These are phyloP conservation scores for Micractinium sp. DNA, from an alignment of 139 green algal species.

Conservation along the genomic window DNA sequence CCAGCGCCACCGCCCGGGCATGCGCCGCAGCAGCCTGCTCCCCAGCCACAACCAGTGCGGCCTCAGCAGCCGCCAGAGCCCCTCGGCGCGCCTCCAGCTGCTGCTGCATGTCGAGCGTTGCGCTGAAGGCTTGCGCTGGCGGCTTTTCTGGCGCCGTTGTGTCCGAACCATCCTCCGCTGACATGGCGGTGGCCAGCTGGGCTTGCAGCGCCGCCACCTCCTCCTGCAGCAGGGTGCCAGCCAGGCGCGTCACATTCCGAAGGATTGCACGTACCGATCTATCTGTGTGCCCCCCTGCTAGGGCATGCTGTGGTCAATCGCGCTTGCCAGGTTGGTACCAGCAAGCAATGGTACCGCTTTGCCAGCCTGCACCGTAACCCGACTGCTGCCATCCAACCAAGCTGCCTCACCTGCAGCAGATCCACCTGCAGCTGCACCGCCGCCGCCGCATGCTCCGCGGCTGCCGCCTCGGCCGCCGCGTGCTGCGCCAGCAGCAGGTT, in stretches of 20 bases:
- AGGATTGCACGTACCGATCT: too few relatives aligned
- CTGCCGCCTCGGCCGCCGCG: not conserved
- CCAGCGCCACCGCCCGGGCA: not conserved
- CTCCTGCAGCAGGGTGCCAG: not conserved
- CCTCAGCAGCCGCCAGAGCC: not conserved
- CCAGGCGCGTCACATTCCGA: too few relatives aligned
- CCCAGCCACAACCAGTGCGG: not conserved
- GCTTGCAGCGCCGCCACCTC: not conserved
- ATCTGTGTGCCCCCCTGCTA: too few relatives aligned
- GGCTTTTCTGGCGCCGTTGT: not conserved
- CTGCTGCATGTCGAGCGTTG: not conserved
- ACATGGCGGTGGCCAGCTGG: not conserved
- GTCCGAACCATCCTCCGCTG: not conserved
- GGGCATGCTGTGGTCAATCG: too few relatives aligned
- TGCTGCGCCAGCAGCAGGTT: not conserved
- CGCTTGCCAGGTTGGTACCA: too few relatives aligned
- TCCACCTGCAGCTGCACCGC: conserved; percentile 2
- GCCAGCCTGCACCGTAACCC: too few relatives aligned
- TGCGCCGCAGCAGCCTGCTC: not conserved
- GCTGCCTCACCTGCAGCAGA: not conserved
- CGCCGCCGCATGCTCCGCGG: conserved; percentile 5
- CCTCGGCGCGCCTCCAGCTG: not conserved
- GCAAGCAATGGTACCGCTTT: too few relatives aligned
- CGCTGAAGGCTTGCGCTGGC: not conserved
- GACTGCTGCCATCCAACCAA: too few relatives aligned